phyloP scores from a whole-genome alignment of 768 basidiomycete species.

The Termitomyces sp. region DNA sequence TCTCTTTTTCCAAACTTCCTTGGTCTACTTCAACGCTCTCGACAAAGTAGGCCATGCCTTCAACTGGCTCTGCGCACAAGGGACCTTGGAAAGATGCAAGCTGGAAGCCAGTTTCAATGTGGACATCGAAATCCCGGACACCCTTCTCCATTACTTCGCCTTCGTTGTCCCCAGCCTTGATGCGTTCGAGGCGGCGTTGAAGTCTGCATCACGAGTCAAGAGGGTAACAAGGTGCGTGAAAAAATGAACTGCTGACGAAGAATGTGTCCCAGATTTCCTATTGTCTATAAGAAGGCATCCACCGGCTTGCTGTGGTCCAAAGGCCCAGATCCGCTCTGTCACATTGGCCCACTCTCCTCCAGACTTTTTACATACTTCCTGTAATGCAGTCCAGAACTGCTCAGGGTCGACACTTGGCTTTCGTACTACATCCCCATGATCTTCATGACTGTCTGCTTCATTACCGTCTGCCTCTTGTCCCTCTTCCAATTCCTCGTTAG shows the following conservation, averaged over 20 bases:
- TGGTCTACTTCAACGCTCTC: conserved; percentile 66
- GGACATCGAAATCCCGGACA: conserved; percentile 63
- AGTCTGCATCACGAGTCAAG: conserved; percentile 33
- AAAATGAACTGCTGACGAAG: conserved; percentile 47
- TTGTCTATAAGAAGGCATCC: conserved; percentile 83
- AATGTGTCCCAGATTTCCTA: conserved; percentile 36
- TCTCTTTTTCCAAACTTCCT: conserved; percentile 57
- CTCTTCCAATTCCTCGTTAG: conserved; percentile 31
- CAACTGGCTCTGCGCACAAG: conserved; percentile 90
- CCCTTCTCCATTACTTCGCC: conserved; percentile 27
- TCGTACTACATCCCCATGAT: conserved; percentile 53
- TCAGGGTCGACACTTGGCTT: conserved; percentile 64
- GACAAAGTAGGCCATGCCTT: conserved; percentile 88
- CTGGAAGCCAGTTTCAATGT: conserved; percentile 92
- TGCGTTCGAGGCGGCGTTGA: conserved; percentile 42
- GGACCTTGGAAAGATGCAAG: conserved; percentile 93
- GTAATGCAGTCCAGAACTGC: conserved; percentile 76
- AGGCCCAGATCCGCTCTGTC: conserved; percentile 76
- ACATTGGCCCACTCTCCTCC: conserved; percentile 86
- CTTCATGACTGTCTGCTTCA: conserved; percentile 43
- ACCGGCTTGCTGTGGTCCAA: conserved; percentile 86
- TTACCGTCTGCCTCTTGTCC: conserved; percentile 37
- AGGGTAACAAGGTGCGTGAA: background rate
- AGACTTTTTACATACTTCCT: conserved; percentile 54
- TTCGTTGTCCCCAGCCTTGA: conserved; percentile 22